Conservation (phyloP, 1,284 basidiomycete genomes). For the Boletus semigastroideus region DNA sequence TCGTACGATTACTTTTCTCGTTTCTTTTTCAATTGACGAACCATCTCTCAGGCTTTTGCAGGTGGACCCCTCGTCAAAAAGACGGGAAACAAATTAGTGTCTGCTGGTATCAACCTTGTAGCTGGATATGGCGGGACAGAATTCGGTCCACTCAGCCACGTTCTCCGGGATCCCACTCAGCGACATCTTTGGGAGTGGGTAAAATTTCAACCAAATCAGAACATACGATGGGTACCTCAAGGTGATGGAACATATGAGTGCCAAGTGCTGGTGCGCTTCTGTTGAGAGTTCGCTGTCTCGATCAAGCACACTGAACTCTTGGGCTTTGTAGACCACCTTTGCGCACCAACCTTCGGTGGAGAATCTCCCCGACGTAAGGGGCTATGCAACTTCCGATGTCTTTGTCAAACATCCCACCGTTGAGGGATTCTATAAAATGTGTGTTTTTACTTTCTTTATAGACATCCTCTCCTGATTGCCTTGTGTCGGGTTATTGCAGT, state of each 20-base stretch:
- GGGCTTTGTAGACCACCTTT: slow-evolving; percentile 3
- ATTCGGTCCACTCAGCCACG: slow-evolving; percentile 1
- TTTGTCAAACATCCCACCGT: slow-evolving; percentile 36
- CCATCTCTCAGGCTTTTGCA: slow-evolving; percentile 12
- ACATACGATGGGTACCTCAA: slow-evolving; percentile 23
- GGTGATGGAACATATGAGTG: slow-evolving; percentile 24
- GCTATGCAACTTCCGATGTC: slow-evolving; percentile 35
- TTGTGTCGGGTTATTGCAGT: slow-evolving; percentile 6
- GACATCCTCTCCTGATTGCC: too few relatives aligned
- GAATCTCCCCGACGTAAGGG: slow-evolving; percentile 34
- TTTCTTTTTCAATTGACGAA: neutral
- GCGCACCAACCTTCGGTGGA: slow-evolving; percentile 28
- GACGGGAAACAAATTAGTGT: slow-evolving; percentile 21
- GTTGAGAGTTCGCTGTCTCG: neutral
- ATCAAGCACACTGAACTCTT: neutral
- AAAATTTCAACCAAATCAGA: slow-evolving; percentile 18
- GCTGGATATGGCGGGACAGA: slow-evolving; percentile 26
- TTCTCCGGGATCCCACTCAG: slow-evolving; percentile 7
- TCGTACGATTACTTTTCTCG: slow-evolving; percentile 10
- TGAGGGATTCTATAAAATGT: slow-evolving; percentile 38
- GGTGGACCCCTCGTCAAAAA: slow-evolving; percentile 23
- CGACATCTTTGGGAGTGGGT: slow-evolving; percentile 27
- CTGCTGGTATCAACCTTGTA: slow-evolving; percentile 19
- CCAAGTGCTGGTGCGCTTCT: slow-evolving; percentile 24
- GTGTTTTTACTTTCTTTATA: neutral